Percentiles rank a stretch among this genome's conserved stretches.
Conservation (phyloP, 306 rosid species). For the Geum urbanum region DNA sequence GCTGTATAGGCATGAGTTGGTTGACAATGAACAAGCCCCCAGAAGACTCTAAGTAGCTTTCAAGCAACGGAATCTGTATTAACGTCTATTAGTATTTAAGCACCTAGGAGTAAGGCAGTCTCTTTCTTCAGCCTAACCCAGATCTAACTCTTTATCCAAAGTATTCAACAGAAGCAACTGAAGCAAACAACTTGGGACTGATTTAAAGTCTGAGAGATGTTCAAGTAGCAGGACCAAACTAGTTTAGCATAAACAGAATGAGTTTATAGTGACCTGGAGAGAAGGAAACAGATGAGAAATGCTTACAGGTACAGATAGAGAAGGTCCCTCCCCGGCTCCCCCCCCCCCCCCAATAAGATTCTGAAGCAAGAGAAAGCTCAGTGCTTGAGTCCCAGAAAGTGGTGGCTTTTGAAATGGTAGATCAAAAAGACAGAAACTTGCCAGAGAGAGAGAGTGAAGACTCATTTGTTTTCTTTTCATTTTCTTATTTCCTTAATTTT, state of each 20-base stretch:
- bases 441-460: conserved; percentile 9
- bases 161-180: conserved; percentile 14
- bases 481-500: not conserved
- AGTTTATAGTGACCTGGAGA: not conserved
- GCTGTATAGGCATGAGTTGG: conserved; percentile 22
- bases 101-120: conserved; percentile 23
- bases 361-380: conserved; percentile 19
- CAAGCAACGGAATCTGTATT: conserved; percentile 6
- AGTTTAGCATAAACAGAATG: conserved; percentile 7
- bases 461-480: not conserved
- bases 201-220: conserved; percentile 11
- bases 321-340: too few species aligned
- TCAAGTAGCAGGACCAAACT: conserved; percentile 12
- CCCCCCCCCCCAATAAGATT: conserved; percentile 36
- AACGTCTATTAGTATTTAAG: conserved; percentile 21
- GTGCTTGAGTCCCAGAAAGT: conserved; percentile 4
- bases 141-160: conserved; percentile 44
- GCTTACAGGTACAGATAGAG: conserved; percentile 18
- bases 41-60: conserved; percentile 22
- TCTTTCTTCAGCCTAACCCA: conserved; percentile 25
- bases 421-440: conserved; percentile 9
- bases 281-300: not conserved
- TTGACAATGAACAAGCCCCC: conserved; percentile 36
- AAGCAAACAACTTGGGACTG: not conserved
- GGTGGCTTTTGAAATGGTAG: not conserved